Evolutionary conservation across 2,329 filamentous ascomycete genomes (phyloP), one percentile per base, ranked within the genome.

Genomic region (Alternaria gaisen): DNA sequence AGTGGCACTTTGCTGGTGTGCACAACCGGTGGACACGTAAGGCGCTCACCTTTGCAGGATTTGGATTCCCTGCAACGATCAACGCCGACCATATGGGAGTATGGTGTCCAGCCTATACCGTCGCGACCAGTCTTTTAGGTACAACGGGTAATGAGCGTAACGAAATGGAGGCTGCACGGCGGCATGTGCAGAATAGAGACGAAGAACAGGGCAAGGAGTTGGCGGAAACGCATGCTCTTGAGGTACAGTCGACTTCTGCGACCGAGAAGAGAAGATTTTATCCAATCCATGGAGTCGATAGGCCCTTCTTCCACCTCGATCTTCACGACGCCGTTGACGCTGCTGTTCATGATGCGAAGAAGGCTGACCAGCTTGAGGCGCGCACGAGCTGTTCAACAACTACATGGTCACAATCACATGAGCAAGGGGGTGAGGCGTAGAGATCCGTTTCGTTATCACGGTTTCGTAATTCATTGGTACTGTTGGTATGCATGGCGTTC

Each of bases 1-100:
- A 79, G 40, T 81, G 79, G 75, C 78, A 80, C 53, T 80, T 88
- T 72, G 84, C 85, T 30, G 79, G 83, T 57, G 80, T 87, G 22
- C 79, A 81, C 60, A 86, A 84, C 64, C 81, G 83, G 38, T 88
- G 86, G 86, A 84, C 85, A 2, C 82, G 85, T 60, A 82, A 85
- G n/a, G 85, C 85, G 1, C 77, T 88, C 3, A 81, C 82, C 1
- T 82, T 82, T 6, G 85, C 84, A 4, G 85, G 85, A 1, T 87
- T 87, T 62, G 86, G 85, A 0, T 83, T 79, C 56, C 82, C 72
- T 3, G 55, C 64, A 9, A n/a, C 20, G 1, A 51, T 46, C 16
- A 56, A 54, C 11, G 26, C 34, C 1, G 59, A 64, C 1, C 55
- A 54, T 9, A 38, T 65, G 11, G 63, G 61, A 2, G 63, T 48